phyloP scores from a whole-genome alignment of 345 rosid genomes.

The Populus davidiana region DNA sequence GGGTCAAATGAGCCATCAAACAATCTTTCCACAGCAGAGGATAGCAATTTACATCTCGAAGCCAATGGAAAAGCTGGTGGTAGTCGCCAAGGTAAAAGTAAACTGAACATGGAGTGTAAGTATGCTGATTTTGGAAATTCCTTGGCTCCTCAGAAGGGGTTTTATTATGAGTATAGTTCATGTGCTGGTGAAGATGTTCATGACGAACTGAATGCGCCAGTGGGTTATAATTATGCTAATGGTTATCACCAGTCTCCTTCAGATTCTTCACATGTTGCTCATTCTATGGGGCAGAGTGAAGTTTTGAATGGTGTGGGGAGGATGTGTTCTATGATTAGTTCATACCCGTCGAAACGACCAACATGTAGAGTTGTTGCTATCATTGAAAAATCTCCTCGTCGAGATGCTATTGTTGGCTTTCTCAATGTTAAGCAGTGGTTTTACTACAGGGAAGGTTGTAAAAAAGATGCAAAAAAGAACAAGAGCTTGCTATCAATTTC shows the following conservation, averaged over 20 bases:
- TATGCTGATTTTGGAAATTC: slow-evolving; percentile 16
- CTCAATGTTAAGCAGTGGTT: slow-evolving; percentile 65
- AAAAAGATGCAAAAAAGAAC: slow-evolving; percentile 39
- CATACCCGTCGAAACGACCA: slow-evolving; percentile 67
- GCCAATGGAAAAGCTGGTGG: slow-evolving; percentile 21
- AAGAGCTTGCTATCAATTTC: slow-evolving; percentile 29
- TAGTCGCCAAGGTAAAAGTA: slow-evolving; percentile 32
- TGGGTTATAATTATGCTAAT: slow-evolving; percentile 16
- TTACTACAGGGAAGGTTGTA: slow-evolving; percentile 33
- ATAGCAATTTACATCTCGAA: slow-evolving; percentile 25
- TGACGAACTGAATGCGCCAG: slow-evolving; percentile 15
- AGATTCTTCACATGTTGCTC: slow-evolving; percentile 24
- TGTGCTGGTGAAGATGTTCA: slow-evolving; percentile 22
- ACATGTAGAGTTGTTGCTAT: slow-evolving; percentile 80
- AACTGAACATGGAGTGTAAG: slow-evolving; percentile 28
- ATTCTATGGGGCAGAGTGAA: slow-evolving; percentile 29
- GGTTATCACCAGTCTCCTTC: slow-evolving; percentile 29
- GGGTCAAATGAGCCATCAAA: slow-evolving; percentile 47
- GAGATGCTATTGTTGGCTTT: slow-evolving; percentile 70
- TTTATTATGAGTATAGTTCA: slow-evolving; percentile 25
- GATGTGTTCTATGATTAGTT: slow-evolving; percentile 51
- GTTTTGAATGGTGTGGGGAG: slow-evolving; percentile 40
- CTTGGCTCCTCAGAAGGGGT: slow-evolving; percentile 16
- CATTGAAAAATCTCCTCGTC: slow-evolving; percentile 54
- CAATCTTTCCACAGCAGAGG: slow-evolving; percentile 33